Base-by-base conservation (phyloP, 2,329 filamentous ascomycete genomes). In the Tolypocladium inflatum region DNA sequence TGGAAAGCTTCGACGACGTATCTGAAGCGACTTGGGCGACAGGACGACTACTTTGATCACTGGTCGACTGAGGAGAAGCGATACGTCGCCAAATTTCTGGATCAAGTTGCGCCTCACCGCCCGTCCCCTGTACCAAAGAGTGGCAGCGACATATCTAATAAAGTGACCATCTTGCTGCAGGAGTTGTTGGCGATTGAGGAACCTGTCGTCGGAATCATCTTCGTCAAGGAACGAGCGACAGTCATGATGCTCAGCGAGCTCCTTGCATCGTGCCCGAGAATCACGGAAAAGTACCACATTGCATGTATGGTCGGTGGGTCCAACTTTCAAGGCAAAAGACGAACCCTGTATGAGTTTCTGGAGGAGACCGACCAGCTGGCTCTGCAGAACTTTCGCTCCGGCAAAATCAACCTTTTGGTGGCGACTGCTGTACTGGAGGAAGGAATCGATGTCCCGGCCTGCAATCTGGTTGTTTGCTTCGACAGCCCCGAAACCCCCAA, bases 381-480 rank as follows among this genome's bases (percentile, higher is more conserved):
- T 2, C 66, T 76, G 23, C 69, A 80, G 10, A 68, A 72, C 2
- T 88, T 89, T 63, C 78, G 79, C 7, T 68, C 71, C 2, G 81
- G 83, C 2, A 75, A 72, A 55, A 72, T 80, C 57, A 85, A 83
- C 59, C 73, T 87, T 23, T 71, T 88, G 4, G 73, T 88, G 50
- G 81, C 82, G 9, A 89, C 86, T 0, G 83, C 77, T 59, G 84
- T 88, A 0, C 71, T 87, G 1, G 85, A 87, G 63, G 86, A 89
- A 65, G 86, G 86, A 0, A 85, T 89, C 52, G 86, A 89, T 62
- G 78, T 88, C 7, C 83, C 83, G 0, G 81, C 79, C 7, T 84
- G 86, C 71, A 84, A 86, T 60, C 67, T 86, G 8, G 80, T 87
- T 30, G 71, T 85, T 42, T 85, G 82, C 63, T 84, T 81, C 57